Conservation (phyloP, 345 rosid genomes). For the Hevea brasiliensis region DNA sequence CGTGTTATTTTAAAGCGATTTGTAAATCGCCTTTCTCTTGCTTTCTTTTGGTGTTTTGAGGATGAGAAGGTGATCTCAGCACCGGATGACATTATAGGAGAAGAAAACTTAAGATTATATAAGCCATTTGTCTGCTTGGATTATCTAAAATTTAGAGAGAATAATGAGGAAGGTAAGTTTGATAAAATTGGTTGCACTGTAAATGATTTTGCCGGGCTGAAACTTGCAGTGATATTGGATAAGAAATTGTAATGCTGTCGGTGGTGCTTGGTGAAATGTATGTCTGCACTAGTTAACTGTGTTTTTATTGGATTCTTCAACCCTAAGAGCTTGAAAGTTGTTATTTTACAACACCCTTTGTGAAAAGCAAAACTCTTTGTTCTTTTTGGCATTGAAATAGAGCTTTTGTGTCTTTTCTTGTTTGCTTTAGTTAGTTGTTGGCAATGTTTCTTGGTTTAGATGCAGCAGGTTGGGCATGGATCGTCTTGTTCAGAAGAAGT, state of each 20-base stretch:
- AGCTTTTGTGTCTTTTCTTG: too few relatives aligned
- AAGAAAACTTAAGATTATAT: conserved; percentile 45
- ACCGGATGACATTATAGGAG: conserved; percentile 54
- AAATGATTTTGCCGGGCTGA: conserved; percentile 61
- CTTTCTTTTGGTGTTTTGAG: conserved; percentile 71
- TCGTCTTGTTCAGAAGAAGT: background rate
- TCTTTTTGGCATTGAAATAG: too few relatives aligned
- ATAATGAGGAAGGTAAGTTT: conserved; percentile 59
- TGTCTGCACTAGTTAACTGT: background rate
- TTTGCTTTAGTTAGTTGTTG: too few relatives aligned
- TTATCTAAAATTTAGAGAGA: conserved; percentile 61
- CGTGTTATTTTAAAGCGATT: conserved; percentile 50
- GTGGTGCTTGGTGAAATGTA: too few relatives aligned
- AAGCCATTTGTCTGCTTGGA: conserved; percentile 55
- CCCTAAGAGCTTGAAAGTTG: too few relatives aligned
- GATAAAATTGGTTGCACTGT: conserved; percentile 63
- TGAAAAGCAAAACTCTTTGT: too few relatives aligned
- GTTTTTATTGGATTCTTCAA: background rate
- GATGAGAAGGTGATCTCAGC: conserved; percentile 62
- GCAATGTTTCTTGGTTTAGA: background rate
- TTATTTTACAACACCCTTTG: too few relatives aligned
- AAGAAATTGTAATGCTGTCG: background rate
- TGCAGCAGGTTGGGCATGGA: background rate
- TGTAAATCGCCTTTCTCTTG: conserved; percentile 55
- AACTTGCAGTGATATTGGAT: conserved; percentile 1